Conservation (phyloP, 176 grass and related monocot species). For the Otatea glauca region DNA sequence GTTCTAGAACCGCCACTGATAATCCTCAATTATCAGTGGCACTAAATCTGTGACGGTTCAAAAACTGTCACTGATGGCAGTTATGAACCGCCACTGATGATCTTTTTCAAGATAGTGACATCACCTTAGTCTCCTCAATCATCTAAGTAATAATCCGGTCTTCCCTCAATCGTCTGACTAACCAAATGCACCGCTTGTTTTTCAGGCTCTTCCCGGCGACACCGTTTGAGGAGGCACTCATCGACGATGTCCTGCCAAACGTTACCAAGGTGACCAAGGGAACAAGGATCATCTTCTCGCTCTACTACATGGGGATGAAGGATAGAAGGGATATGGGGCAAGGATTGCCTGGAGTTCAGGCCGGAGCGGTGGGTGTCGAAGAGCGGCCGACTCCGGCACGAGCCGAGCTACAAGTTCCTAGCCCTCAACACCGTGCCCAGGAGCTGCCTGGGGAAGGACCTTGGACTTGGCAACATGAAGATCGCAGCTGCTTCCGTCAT, state of each 20-base stretch:
- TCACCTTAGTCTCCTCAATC: background rate
- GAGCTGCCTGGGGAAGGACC: constrained; percentile 63
- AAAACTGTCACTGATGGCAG: too few relatives aligned
- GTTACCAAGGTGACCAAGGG: constrained; percentile 55
- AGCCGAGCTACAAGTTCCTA: constrained; percentile 63
- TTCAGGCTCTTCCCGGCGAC: constrained; percentile 60
- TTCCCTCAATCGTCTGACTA: background rate
- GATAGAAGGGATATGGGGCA: constrained; percentile 68
- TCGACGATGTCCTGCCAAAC: constrained; percentile 49
- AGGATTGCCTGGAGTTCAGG: constrained; percentile 55
- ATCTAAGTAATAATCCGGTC: background rate
- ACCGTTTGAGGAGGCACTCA: constrained; percentile 54
- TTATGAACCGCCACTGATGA: too few relatives aligned
- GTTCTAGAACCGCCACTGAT: too few relatives aligned
- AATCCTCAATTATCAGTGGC: too few relatives aligned
- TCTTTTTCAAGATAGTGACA: too few relatives aligned
- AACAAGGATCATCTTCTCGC: constrained; percentile 59
- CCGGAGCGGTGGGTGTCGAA: constrained; percentile 63
- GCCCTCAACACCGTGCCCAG: constrained; percentile 56
- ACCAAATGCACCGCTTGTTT: background rate
- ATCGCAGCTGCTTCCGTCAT: constrained; percentile 54
- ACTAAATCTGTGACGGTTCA: too few relatives aligned
- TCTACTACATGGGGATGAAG: constrained; percentile 56
- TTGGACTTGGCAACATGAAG: constrained; percentile 62
- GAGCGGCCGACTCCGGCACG: constrained; percentile 48